phyloP scores from a whole-genome alignment of 495 filamentous ascomycete species.

The Penicillium canescens region DNA sequence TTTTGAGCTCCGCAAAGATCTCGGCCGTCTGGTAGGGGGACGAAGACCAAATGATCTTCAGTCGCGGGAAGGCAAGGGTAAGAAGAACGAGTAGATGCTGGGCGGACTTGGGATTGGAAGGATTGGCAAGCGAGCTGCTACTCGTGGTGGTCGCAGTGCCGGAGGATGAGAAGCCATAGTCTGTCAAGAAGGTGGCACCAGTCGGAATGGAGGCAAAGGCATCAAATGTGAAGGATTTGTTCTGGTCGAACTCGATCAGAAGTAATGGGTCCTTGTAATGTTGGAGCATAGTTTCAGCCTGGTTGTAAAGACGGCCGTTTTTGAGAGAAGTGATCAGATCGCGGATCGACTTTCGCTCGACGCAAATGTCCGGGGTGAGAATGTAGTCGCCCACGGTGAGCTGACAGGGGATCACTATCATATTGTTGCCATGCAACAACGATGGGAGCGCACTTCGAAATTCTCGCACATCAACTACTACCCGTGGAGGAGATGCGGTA shows the following conservation, averaged over 20 bases:
- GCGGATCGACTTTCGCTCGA: slow-evolving; percentile 90
- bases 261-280: slow-evolving; percentile 91
- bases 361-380: slow-evolving; percentile 82
- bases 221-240: slow-evolving; percentile 95
- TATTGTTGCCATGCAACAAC: slow-evolving; percentile 81
- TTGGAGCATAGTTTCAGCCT: slow-evolving; percentile 90
- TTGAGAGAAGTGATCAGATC: slow-evolving; percentile 90
- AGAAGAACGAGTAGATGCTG: slow-evolving; percentile 92
- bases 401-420: slow-evolving; percentile 88
- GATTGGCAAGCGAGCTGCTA: slow-evolving; percentile 41
- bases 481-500: slow-evolving; percentile 85
- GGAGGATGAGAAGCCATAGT: slow-evolving; percentile 68
- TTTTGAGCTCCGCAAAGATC: slow-evolving; percentile 93
- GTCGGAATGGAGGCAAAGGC: slow-evolving; percentile 64
- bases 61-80: slow-evolving; percentile 85
- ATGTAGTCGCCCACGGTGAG: slow-evolving; percentile 97
- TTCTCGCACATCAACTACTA: slow-evolving; percentile 94
- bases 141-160: slow-evolving; percentile 56
- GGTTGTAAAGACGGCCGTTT: slow-evolving; percentile 87
- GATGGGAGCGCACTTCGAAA: slow-evolving; percentile 93
- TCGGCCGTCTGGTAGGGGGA: slow-evolving; percentile 95
- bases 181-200: slow-evolving; percentile 40
- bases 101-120: slow-evolving; percentile 64
- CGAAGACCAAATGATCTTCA: slow-evolving; percentile 91
- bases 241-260: slow-evolving; percentile 95